Conservation (phyloP, 192 early-diverging fungal genomes). For the Gamsiella multidivaricata region DNA sequence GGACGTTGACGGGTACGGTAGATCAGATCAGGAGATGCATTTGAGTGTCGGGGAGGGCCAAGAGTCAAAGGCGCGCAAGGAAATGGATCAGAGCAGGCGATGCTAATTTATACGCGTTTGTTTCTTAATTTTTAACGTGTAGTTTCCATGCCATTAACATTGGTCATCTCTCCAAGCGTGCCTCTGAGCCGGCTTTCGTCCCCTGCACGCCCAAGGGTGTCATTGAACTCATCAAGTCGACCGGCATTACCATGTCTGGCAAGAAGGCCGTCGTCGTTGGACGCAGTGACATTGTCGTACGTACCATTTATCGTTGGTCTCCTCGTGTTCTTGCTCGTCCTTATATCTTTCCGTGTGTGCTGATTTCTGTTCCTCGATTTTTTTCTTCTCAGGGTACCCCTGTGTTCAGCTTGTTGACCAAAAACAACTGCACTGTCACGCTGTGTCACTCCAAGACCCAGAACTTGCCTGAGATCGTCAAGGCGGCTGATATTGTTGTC, state of each 20-base stretch:
- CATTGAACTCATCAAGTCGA: constrained; percentile 85
- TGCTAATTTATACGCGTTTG: no score
- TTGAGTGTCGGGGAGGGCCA: background rate
- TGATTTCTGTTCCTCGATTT: background rate
- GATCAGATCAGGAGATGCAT: background rate
- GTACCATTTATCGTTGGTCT: background rate
- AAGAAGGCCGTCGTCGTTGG: constrained; percentile 94
- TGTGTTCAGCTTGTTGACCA: constrained; percentile 84
- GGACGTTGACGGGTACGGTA: constrained; percentile 94
- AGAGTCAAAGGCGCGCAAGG: background rate
- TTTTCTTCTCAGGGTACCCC: constrained; percentile 74
- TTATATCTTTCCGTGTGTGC: no score
- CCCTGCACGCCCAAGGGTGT: constrained; percentile 98
- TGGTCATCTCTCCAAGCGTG: constrained; percentile 88
- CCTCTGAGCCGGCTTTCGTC: constrained; percentile 83
- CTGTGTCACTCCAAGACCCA: constrained; percentile 90
- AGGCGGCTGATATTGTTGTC: constrained; percentile 88
- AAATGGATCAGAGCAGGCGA: background rate
- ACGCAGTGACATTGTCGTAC: constrained; percentile 95
- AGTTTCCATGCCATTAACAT: constrained; percentile 97
- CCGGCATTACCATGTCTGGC: constrained; percentile 76
- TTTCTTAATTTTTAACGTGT: background rate
- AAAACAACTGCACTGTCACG: constrained; percentile 91
- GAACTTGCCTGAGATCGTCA: constrained; percentile 78
- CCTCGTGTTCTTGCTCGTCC: no score